These are phyloP conservation scores for Flagelloscypha sp. DNA, from an alignment of 768 basidiomycete genomes.

Conservation along the genomic window DNA sequence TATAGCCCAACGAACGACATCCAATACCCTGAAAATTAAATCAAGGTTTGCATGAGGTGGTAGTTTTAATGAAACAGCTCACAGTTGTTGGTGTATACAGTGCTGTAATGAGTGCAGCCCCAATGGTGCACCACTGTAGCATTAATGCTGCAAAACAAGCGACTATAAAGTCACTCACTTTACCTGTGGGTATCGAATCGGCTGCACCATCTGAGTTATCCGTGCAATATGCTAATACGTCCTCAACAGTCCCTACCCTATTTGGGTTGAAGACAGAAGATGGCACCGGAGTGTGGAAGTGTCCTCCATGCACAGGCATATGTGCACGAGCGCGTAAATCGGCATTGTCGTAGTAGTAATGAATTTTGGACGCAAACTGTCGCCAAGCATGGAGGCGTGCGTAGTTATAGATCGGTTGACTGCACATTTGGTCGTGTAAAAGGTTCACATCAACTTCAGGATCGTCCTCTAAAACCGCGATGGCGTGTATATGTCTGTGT, in stretches of 20 bases:
- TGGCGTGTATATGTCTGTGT: no score
- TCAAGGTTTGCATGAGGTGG: neutral
- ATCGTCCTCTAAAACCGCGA: no score
- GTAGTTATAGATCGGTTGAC: constrained; percentile 17
- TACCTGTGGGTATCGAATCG: no score
- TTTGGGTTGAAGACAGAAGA: no score
- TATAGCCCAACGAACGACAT: constrained; percentile 24
- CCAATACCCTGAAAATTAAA: constrained; percentile 21
- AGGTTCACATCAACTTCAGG: no score
- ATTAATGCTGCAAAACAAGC: constrained; percentile 21
- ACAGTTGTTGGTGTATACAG: constrained; percentile 24
- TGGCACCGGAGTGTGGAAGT: constrained; percentile 6
- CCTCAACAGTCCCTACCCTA: constrained; percentile 13
- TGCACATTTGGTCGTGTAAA: constrained; percentile 15
- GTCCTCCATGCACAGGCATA: constrained; percentile 7
- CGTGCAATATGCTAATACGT: constrained; percentile 15
- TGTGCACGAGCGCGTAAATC: no score
- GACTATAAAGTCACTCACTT: constrained; percentile 17
- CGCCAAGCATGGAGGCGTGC: constrained; percentile 13
- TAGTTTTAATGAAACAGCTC: neutral
- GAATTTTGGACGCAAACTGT: no score
- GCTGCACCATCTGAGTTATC: constrained; percentile 2
- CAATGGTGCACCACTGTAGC: constrained; percentile 26
- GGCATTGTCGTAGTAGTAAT: constrained; percentile 7
- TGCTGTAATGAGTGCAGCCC: constrained; percentile 19